A percentile compares a stretch with the other conserved stretches of the same genome.
Evolutionary conservation across 2,329 filamentous ascomycete species (phyloP).

Genomic region (Paraphaeosphaeria sporulosa): DNA sequence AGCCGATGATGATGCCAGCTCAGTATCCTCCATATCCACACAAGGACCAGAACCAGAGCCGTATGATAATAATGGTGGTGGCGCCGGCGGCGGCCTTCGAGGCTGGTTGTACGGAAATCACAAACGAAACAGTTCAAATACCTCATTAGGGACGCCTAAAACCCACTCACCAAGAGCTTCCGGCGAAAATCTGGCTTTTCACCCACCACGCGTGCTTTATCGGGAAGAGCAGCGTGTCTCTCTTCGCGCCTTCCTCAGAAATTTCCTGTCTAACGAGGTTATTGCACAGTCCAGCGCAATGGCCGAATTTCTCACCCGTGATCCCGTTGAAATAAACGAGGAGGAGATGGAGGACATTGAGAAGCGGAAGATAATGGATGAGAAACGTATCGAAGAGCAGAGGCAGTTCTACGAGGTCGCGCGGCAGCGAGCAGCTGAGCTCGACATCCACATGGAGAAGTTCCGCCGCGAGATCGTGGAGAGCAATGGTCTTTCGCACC

Average conservation of each 20-base stretch:
- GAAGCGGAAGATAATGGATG: slow-evolving; percentile 81
- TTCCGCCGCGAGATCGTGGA: slow-evolving; percentile 74
- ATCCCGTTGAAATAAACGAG: slow-evolving; percentile 77
- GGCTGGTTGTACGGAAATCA: slow-evolving; percentile 54
- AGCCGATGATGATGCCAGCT: slow-evolving; percentile 75
- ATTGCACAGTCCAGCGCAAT: slow-evolving; percentile 85
- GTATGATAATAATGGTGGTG: slow-evolving; percentile 34
- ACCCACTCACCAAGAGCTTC: slow-evolving; percentile 43
- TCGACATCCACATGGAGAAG: slow-evolving; percentile 97
- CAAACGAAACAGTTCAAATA: slow-evolving; percentile 51
- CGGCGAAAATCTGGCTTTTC: slow-evolving; percentile 38
- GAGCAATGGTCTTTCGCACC: slow-evolving; percentile 84
- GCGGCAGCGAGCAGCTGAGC: slow-evolving; percentile 83
- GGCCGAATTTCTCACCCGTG: slow-evolving; percentile 78
- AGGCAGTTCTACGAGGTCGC: slow-evolving; percentile 96
- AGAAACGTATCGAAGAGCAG: slow-evolving; percentile 89
- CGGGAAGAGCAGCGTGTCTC: slow-evolving; percentile 92
- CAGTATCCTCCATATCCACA: slow-evolving; percentile 81
- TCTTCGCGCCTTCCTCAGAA: slow-evolving; percentile 87
- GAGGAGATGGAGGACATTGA: slow-evolving; percentile 85
- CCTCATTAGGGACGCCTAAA: slow-evolving; percentile 41
- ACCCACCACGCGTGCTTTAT: slow-evolving; percentile 68
- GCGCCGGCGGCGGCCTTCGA: slow-evolving; percentile 48
- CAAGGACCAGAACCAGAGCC: slow-evolving; percentile 58
- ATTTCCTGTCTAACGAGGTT: slow-evolving; percentile 82